These are phyloP conservation scores for Boletus barrowsii DNA, from an alignment of 768 basidiomycete species.

Conservation along the genomic window DNA sequence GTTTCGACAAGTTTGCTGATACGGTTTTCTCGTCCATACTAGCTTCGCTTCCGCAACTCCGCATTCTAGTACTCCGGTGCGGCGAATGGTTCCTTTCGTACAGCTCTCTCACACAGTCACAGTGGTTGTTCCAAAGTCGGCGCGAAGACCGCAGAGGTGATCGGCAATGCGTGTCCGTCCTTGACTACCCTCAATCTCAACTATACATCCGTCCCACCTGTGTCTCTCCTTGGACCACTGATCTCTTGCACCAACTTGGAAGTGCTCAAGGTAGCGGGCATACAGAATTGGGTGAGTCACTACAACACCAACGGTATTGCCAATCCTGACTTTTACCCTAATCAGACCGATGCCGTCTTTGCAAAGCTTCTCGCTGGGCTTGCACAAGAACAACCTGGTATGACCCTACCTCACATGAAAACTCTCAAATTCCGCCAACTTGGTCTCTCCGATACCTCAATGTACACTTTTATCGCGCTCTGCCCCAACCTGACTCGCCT, in stretches of 20 bases:
- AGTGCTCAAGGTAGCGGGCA: slow-evolving; percentile 60
- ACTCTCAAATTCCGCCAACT: slow-evolving; percentile 60
- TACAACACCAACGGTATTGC: not conserved
- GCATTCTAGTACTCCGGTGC: slow-evolving; percentile 55
- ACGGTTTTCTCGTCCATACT: slow-evolving; percentile 49
- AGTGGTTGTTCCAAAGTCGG: slow-evolving; percentile 64
- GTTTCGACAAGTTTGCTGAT: slow-evolving; percentile 53
- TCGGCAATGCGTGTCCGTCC: slow-evolving; percentile 39
- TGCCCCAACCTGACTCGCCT: slow-evolving; percentile 54
- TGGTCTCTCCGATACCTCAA: slow-evolving; percentile 46
- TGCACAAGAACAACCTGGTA: slow-evolving; percentile 12
- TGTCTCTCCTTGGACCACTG: slow-evolving; percentile 42
- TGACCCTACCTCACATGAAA: slow-evolving; percentile 40
- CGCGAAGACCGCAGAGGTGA: slow-evolving; percentile 43
- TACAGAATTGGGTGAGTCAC: slow-evolving; percentile 54
- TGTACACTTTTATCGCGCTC: slow-evolving; percentile 39
- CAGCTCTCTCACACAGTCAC: slow-evolving; percentile 15
- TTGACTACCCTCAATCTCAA: slow-evolving; percentile 55
- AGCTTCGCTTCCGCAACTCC: slow-evolving; percentile 41
- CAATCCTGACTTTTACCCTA: not conserved
- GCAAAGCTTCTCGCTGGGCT: slow-evolving; percentile 39
- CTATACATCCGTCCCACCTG: slow-evolving; percentile 54
- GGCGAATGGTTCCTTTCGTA: slow-evolving; percentile 1
- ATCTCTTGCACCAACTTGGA: slow-evolving; percentile 41
- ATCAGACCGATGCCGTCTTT: slow-evolving; percentile 57